A percentile compares a stretch with the other conserved stretches of the same genome.
Evolutionary conservation across 495 filamentous ascomycete species (phyloP).

Genomic region (Aspergillus indologenus): DNA sequence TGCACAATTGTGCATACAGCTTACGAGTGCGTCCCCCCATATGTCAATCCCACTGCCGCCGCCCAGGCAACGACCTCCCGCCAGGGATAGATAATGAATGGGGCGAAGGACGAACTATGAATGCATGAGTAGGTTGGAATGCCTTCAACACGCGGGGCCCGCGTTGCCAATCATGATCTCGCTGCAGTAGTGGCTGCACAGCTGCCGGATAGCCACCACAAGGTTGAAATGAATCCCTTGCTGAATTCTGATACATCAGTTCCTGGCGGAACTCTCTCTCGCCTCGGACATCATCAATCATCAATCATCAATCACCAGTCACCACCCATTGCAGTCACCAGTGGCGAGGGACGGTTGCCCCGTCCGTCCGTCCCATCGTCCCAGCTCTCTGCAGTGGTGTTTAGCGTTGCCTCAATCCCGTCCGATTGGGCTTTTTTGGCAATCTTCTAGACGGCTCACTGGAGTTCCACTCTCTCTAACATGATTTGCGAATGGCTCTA

Average conservation of each 20-base stretch:
- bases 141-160: not conserved
- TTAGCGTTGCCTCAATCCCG: constrained; percentile 12
- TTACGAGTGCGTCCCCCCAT: not conserved
- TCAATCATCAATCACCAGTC: no score
- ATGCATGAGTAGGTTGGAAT: not conserved
- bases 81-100: not conserved
- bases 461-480: constrained; percentile 11
- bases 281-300: not conserved
- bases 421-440: constrained; percentile 20
- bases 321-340: no score
- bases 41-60: not conserved
- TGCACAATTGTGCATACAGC: no score
- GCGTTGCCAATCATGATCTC: no score
- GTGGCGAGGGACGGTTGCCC: constrained; percentile 7
- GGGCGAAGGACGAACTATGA: not conserved
- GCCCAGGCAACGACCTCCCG: not conserved
- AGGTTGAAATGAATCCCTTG: not conserved
- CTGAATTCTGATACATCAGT: not conserved
- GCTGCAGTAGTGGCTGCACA: no score
- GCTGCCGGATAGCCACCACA: not conserved
- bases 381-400: constrained; percentile 1
- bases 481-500: constrained; percentile 18
- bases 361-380: no score
- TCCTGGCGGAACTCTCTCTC: no score
- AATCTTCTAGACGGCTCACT: constrained; percentile 22